These are phyloP conservation scores for Haplosporangium sp. DNA, from an alignment of 371 early-diverging fungal species.

Conservation along the genomic window DNA sequence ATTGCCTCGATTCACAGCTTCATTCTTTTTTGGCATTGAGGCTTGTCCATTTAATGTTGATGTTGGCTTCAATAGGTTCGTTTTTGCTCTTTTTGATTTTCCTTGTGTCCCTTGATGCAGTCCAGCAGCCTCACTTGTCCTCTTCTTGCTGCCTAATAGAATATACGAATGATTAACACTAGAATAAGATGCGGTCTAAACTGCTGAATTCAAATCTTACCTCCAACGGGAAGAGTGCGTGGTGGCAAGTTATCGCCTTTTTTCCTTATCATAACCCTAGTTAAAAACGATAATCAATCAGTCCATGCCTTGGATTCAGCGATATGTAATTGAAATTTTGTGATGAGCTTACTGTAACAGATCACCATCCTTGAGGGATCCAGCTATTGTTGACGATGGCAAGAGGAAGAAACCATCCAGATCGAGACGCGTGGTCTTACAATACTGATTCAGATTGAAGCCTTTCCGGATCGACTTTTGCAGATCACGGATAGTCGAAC, in stretches of 20 bases:
- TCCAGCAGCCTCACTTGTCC: conserved; percentile 11
- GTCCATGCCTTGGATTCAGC: background rate
- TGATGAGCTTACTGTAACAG: conserved; percentile 32
- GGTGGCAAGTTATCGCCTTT: conserved; percentile 35
- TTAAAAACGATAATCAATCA: background rate
- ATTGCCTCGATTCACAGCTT: background rate
- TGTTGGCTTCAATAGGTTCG: background rate
- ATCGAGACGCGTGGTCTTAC: conserved; percentile 52
- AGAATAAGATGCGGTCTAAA: background rate
- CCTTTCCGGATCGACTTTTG: conserved; percentile 42
- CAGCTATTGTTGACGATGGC: conserved; percentile 29
- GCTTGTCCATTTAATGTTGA: background rate
- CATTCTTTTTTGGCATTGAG: background rate
- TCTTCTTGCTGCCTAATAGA: conserved; percentile 24
- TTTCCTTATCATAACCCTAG: conserved; percentile 44
- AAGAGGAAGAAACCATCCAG: conserved; percentile 54
- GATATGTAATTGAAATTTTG: too few species aligned
- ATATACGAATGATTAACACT: background rate
- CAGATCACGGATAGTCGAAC: conserved; percentile 40
- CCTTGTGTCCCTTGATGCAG: background rate
- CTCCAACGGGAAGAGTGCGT: conserved; percentile 24
- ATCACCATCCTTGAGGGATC: conserved; percentile 45
- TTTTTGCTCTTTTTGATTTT: background rate
- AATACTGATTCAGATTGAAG: conserved; percentile 29
- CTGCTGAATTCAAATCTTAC: conserved; percentile 4